These are phyloP conservation scores for Tothia fuscella DNA, from an alignment of 2,329 filamentous ascomycete genomes.

Conservation along the genomic window DNA sequence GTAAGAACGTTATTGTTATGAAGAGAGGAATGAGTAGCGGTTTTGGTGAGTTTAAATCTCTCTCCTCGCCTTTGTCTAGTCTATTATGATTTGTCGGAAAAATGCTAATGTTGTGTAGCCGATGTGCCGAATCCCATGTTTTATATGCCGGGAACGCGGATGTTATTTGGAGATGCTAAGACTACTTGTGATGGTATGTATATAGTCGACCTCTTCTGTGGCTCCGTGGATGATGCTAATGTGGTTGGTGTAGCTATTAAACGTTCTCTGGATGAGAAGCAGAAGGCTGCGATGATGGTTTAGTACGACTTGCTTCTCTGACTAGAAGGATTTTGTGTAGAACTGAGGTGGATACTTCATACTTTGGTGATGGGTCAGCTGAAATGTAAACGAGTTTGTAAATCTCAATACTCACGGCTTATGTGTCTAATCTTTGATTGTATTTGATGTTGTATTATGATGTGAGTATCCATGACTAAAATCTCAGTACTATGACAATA, in stretches of 20 bases:
- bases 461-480: too few relatives aligned
- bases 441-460: too few relatives aligned
- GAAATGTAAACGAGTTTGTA: too few relatives aligned
- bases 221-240: constrained; percentile 1
- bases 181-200: constrained; percentile 56
- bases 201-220: neutral
- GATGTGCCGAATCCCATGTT: constrained; percentile 93
- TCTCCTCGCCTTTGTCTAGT: neutral
- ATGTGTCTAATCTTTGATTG: neutral
- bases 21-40: constrained; percentile 82
- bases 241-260: constrained; percentile 4
- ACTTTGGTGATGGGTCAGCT: too few relatives aligned
- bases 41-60: constrained; percentile 66
- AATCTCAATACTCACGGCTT: neutral
- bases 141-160: constrained; percentile 78
- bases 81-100: constrained; percentile 8
- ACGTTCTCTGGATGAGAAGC: constrained; percentile 7
- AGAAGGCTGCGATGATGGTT: constrained; percentile 11
- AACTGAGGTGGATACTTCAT: too few relatives aligned
- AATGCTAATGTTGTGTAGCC: constrained; percentile 35
- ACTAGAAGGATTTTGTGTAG: too few relatives aligned
- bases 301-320: too few relatives aligned
- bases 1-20: constrained; percentile 86
- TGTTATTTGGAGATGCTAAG: constrained; percentile 88
- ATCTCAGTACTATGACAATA: too few relatives aligned